Evolutionary conservation across 179 eudicot species (phyloP), one percentile per base, ranked within the genome.

Genomic region (Beta lomatogona): DNA sequence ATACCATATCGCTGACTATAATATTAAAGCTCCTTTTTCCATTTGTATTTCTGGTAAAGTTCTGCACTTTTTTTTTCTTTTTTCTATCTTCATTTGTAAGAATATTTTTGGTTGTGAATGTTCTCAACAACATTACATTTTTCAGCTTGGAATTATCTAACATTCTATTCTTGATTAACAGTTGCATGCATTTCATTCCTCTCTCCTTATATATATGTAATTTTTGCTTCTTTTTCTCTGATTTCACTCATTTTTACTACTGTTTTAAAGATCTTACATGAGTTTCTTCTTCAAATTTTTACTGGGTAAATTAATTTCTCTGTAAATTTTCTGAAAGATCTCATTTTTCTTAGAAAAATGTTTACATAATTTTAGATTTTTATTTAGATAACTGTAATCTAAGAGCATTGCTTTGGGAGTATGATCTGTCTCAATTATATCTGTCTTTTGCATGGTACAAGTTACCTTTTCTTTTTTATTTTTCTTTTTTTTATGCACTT

Each of bases 31-130:
- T 77, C 55, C 84, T 77, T 85, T 78, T 77, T 25, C 18, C 18
- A 18, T 69, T 50, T 68, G 50, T 78, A 74, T 59, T 86, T 81
- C 68, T 83, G 84, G 88, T 83, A 83, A 86, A 83, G 82, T 66
- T 59, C 36, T 70, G 6, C 77, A 79, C 84, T 79, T 79, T 85
- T 75, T 67, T 45, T 67, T 67, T 52, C 31, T 28, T 28, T 28
- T 28, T 28, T 28, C 31, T 28, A 71, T 68, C 54, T 10, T 25
- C 41, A 77, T 78, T 81, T 81, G 54, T 10, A 31, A 64, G 65
- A 71, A 77, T 83, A 44, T 31, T 75, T 65, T 73, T 67, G 55
- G 22, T 53, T 82, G 12, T 83, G 82, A 79, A 83, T 83, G 85
- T 83, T 83, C 75, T 83, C 57, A 25, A 69, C 78, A 73, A 36